Base-by-base conservation (phyloP, 1,284 basidiomycete genomes). In the Porogramme epimiltina region DNA sequence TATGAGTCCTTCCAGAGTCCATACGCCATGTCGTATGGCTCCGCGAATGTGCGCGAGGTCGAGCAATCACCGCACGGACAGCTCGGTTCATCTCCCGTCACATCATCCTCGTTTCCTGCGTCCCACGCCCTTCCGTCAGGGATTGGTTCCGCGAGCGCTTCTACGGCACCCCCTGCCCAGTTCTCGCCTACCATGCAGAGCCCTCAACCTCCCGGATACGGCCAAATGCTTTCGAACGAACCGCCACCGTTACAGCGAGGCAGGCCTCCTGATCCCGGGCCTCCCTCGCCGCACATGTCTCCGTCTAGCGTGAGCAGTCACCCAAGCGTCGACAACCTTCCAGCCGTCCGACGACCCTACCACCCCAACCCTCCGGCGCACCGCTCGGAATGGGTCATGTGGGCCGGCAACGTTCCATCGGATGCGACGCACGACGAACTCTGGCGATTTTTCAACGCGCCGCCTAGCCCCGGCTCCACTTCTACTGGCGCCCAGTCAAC, bases 301-400 rank as follows among this genome's bases (percentile, higher is more conserved):
- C 58, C 48, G 15, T 48, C 42, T 11, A 55, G 55, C 33, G 49
- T 36, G 19, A 59, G 46, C 41, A 45, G 48, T 41, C 49, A 45
- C 24, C 45, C 55, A 10, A 54, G 45, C 11, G 50, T 49, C 4
- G 54, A 58, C 22, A 56, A 50, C 18, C 48, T 51, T 2, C 44
- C 45, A 6, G 34, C 34, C 13, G 25, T 47, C 23, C 69, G 70
- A 16, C 62, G 66, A 23, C 47, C 65, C 18, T 77, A 85, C 61
- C 87, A 87, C 54, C 84, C 87, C 1, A 85, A 82, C 54, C 80
- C 84, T 2, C 85, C 86, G 13, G 72, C 82, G 6, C 79, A 89
- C 44, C 81, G 93, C 11, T 93, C 91, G 19, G 92, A 95, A 57
- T 95, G 88, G 89, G 95, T 96, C 2, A 93, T 97, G 90, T 98